Percentiles rank a stretch among this genome's conserved stretches.
phyloP scores from a whole-genome alignment of 495 filamentous ascomycete species.

The Talaromyces thailandensis region DNA sequence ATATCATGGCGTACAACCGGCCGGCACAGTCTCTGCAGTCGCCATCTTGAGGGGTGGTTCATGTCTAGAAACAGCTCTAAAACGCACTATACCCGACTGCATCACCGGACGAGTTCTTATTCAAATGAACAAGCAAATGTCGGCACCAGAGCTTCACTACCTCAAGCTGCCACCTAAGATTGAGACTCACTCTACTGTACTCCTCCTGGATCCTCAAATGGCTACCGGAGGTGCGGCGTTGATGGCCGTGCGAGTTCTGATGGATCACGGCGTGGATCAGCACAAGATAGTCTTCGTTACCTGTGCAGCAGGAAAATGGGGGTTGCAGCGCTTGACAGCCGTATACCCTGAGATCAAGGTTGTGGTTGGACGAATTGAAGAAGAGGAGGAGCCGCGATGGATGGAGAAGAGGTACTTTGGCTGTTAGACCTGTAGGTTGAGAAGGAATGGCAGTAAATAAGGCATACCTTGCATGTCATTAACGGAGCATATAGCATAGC shows the following conservation, averaged over 20 bases:
- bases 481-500: neutral
- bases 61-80: conserved; percentile 77
- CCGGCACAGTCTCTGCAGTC: conserved; percentile 75
- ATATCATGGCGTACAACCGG: conserved; percentile 60
- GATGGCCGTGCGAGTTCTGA: conserved; percentile 90
- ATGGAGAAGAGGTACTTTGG: conserved; percentile 76
- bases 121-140: conserved; percentile 73
- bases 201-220: conserved; percentile 91
- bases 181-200: conserved; percentile 61
- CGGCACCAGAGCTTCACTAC: conserved; percentile 89
- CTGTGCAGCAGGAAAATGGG: conserved; percentile 72
- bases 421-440: conserved; percentile 34
- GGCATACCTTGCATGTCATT: neutral
- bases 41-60: conserved; percentile 81
- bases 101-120: conserved; percentile 83
- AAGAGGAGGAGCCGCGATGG: conserved; percentile 71
- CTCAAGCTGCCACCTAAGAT: conserved; percentile 66
- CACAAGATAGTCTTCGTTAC: conserved; percentile 83
- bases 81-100: conserved; percentile 85
- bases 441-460: neutral
- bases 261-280: conserved; percentile 87
- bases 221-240: conserved; percentile 84
- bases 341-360: conserved; percentile 81
- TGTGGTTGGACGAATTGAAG: conserved; percentile 70
- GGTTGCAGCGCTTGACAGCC: conserved; percentile 69